Evolutionary conservation across 2,329 filamentous ascomycete genomes (phyloP).

Genomic region (Davidsoniella neocaledoniae): DNA sequence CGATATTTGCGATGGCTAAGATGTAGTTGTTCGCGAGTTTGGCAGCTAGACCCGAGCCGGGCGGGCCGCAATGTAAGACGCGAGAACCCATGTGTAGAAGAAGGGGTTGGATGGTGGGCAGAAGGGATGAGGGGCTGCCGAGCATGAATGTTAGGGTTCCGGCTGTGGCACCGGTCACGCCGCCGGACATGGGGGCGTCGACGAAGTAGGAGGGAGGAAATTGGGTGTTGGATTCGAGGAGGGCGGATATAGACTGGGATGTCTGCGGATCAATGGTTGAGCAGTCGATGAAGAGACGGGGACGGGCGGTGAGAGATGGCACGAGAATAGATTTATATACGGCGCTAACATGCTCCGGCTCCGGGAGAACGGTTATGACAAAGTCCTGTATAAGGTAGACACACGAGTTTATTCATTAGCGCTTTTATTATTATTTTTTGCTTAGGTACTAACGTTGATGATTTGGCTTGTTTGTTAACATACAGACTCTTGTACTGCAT

Average conservation of each 20-base stretch:
- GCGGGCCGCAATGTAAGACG: conserved; percentile 69
- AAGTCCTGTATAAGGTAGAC: conserved; percentile 42
- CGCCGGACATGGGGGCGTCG: conserved; percentile 93
- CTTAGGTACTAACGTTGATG: not conserved
- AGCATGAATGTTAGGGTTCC: conserved; percentile 95
- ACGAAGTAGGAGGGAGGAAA: conserved; percentile 50
- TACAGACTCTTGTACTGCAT: conserved; percentile 37
- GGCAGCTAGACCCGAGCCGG: conserved; percentile 72
- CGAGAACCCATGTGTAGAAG: conserved; percentile 72
- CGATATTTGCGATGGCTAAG: conserved; percentile 79
- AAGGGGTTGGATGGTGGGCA: conserved; percentile 49
- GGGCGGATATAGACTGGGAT: conserved; percentile 59
- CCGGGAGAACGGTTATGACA: conserved; percentile 76
- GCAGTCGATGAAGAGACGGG: conserved; percentile 81
- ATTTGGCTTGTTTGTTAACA: conserved; percentile 15
- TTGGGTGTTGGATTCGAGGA: conserved; percentile 44
- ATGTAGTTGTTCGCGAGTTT: conserved; percentile 98
- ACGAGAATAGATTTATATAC: conserved; percentile 66
- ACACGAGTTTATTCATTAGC: not conserved
- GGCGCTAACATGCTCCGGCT: conserved; percentile 69
- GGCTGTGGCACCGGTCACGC: conserved; percentile 76
- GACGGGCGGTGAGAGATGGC: conserved; percentile 30
- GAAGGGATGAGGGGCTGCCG: conserved; percentile 40
- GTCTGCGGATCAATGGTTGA: conserved; percentile 90
- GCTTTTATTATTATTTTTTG: not conserved